phyloP scores from a whole-genome alignment of 108 stramenopile species.

The Aurantiochytrium sp. region DNA sequence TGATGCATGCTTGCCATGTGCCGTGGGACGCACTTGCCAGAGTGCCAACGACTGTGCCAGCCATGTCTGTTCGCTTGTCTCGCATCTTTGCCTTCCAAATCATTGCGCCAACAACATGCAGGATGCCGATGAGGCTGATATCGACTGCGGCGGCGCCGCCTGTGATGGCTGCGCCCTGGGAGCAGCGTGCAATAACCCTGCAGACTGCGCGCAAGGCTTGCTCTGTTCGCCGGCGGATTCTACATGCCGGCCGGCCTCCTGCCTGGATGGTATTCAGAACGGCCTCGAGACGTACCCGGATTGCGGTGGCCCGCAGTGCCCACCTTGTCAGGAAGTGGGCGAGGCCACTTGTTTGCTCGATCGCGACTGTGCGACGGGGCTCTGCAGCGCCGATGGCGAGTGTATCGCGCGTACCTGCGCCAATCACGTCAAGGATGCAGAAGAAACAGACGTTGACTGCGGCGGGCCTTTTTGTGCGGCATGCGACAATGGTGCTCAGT shows the following conservation, averaged over 20 bases:
- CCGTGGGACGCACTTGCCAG: background rate
- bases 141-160: conserved; percentile 9
- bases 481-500: background rate
- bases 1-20: background rate
- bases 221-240: background rate
- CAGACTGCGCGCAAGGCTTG: background rate
- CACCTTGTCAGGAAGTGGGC: background rate
- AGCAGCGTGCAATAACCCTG: background rate
- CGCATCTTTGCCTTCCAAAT: background rate
- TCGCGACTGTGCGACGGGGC: background rate
- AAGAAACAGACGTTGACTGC: background rate
- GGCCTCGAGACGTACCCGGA: conserved; percentile 19
- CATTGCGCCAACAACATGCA: conserved; percentile 18
- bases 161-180: background rate
- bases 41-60: background rate
- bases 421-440: conserved; percentile 5
- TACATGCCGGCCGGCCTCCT: background rate
- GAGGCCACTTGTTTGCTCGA: background rate
- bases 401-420: background rate
- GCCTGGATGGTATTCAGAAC: conserved; percentile 3
- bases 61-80: background rate
- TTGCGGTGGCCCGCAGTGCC: conserved; percentile 21
- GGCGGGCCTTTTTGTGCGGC: background rate
- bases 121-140: conserved; percentile 14
- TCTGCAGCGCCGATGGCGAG: background rate